These are phyloP conservation scores for Curvularia sp. DNA, from an alignment of 2,329 filamentous ascomycete species.

Conservation along the genomic window DNA sequence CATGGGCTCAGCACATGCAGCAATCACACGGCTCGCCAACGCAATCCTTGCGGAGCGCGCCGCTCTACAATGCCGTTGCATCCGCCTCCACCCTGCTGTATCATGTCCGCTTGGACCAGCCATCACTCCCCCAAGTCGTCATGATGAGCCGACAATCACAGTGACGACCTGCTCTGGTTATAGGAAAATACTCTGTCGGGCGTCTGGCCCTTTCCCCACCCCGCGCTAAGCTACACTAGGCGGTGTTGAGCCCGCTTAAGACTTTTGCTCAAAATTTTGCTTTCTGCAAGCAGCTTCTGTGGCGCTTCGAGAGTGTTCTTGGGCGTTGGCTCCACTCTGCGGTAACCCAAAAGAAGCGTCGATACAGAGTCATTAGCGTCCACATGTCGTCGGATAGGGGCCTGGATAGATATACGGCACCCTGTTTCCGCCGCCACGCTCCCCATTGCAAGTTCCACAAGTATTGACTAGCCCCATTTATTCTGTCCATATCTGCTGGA, in stretches of 20 bases:
- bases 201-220: neutral
- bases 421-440: neutral
- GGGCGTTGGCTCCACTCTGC: neutral
- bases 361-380: neutral
- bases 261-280: neutral
- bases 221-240: neutral
- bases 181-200: neutral
- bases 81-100: conserved; percentile 4
- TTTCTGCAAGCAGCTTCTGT: neutral
- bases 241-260: neutral
- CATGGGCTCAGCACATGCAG: conserved; percentile 10
- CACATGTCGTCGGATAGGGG: neutral
- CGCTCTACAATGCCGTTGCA: conserved; percentile 6
- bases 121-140: neutral
- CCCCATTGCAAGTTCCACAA: neutral
- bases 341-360: neutral
- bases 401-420: neutral
- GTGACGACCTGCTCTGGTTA: neutral
- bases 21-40: conserved; percentile 10
- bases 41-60: conserved; percentile 17
- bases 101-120: neutral
- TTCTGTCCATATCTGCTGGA: neutral
- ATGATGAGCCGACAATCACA: neutral
- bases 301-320: neutral
- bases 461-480: neutral